Base-by-base conservation (phyloP, 2,329 filamentous ascomycete genomes). In the Nothopassalora personata region DNA sequence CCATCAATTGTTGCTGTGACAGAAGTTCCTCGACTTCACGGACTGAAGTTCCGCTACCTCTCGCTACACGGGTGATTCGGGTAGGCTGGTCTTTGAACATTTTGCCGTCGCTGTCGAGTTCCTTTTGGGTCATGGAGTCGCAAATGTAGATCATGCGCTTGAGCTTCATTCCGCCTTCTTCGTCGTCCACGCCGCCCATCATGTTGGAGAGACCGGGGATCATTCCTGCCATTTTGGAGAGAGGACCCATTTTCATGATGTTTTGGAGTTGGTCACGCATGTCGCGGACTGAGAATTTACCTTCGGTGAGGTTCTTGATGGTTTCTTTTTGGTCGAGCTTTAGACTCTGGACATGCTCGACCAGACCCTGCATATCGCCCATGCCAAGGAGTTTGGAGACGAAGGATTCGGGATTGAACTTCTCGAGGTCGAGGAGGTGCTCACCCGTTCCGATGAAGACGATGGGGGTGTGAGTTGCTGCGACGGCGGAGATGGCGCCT, bases 111-210 rank as follows among this genome's bases (percentile, higher is more conserved):
- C 89, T 90, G 74, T 99, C 93, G 19, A 99, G 85, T 73, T 99
- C 94, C 72, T 95, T 95, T 23, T 90, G 85, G 0, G 93, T 97
- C 94, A 99, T 99, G 64, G 88, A 93, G 77, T 99, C 94, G 78
- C 92, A 97, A 60, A 99, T 96, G 78, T 96, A 97, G 67, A 99
- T 91, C 94, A 99, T 99, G 63, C 94, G 88, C 76, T 96, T 95
- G 28, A 99, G 83, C 76, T 97, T 97, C 68, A 88, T 80, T 56
- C 87, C 86, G n/a, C 93, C 93, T 71, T 97, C 94, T 70, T 97
- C 93, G 71, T 99, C 95, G 71, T 97, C 92, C 84, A 97, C 94
- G 43, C 91, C 91, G 55, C 90, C 87, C 85, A 97, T 97, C 82
- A 97, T 87, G 71, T 89, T 89, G 66, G 88, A 88, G 75, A 99